A percentile compares a stretch with the other conserved stretches of the same genome.
These are phyloP conservation scores for Umbelopsis ramanniana DNA, from an alignment of 192 early-diverging fungal species.

Conservation along the genomic window DNA sequence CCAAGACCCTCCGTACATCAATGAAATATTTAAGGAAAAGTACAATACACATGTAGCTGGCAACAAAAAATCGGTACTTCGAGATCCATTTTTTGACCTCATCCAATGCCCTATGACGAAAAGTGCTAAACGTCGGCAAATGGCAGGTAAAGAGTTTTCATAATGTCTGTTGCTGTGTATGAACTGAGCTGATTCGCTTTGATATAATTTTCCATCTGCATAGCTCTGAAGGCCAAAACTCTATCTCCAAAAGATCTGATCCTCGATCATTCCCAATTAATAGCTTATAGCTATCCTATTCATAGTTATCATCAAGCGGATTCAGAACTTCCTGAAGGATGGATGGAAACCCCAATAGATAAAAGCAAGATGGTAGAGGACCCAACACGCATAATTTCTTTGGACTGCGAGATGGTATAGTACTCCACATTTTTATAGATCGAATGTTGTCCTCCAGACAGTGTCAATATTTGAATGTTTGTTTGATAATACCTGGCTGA, in stretches of 20 bases:
- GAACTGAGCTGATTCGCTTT: no score
- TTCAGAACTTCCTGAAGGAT: constrained; percentile 33
- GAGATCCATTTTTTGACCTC: constrained; percentile 29
- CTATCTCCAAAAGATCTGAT: constrained; percentile 24
- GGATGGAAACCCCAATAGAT: constrained; percentile 46
- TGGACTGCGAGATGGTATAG: constrained; percentile 69
- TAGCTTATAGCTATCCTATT: constrained; percentile 41
- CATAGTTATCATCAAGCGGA: constrained; percentile 10
- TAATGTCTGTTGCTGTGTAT: neutral
- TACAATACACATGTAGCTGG: neutral
- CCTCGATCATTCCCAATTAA: constrained; percentile 35
- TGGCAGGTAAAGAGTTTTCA: neutral
- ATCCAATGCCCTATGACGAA: constrained; percentile 23
- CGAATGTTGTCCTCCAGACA: neutral
- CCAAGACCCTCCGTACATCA: neutral
- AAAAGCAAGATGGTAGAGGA: neutral
- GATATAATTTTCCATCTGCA: neutral
- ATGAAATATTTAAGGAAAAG: neutral
- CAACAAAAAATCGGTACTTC: neutral
- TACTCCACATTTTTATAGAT: neutral
- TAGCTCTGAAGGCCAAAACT: neutral
- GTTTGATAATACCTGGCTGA: no score
- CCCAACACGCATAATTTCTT: constrained; percentile 45
- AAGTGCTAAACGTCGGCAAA: constrained; percentile 11
- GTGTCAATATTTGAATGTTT: no score